phyloP scores from a whole-genome alignment of 768 basidiomycete genomes.

The Boletus vinaceobasis region DNA sequence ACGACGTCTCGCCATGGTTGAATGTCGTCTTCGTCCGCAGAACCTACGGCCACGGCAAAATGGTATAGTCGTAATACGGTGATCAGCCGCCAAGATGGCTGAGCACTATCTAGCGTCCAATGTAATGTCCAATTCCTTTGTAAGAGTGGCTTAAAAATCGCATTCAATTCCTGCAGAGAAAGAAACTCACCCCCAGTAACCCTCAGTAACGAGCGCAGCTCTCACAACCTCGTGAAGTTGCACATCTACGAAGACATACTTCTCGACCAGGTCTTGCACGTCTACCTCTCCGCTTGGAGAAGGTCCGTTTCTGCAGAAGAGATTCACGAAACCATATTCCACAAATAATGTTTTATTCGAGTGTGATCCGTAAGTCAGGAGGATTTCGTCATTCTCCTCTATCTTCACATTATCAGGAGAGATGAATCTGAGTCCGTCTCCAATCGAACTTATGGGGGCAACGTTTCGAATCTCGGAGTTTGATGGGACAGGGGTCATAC shows the following conservation, averaged over 20 bases:
- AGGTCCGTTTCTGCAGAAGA: slow-evolving; percentile 25
- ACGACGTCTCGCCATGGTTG: slow-evolving; percentile 54
- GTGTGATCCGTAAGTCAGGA: slow-evolving; percentile 78
- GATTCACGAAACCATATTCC: slow-evolving; percentile 86
- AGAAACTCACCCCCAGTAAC: slow-evolving; percentile 78
- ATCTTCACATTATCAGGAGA: slow-evolving; percentile 45
- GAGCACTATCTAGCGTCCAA: slow-evolving; percentile 51
- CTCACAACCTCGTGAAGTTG: slow-evolving; percentile 46
- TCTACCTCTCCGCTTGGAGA: slow-evolving; percentile 54
- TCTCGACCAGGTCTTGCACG: slow-evolving; percentile 52
- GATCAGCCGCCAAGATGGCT: slow-evolving; percentile 80
- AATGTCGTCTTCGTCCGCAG: slow-evolving; percentile 31
- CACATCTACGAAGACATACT: slow-evolving; percentile 45
- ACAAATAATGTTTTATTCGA: slow-evolving; percentile 72
- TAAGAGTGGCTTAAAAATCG: neutral
- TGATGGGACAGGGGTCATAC: slow-evolving; percentile 42
- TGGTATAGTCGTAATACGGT: slow-evolving; percentile 66
- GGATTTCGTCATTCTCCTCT: slow-evolving; percentile 59
- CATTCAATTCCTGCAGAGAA: neutral
- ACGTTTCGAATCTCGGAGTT: slow-evolving; percentile 36
- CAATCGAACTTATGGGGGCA: slow-evolving; percentile 33
- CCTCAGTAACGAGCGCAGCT: slow-evolving; percentile 51
- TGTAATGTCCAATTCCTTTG: slow-evolving; percentile 81
- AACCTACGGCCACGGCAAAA: slow-evolving; percentile 34
- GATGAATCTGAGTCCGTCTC: slow-evolving; percentile 49